Percentiles rank a stretch among this genome's conserved stretches.
Conservation (phyloP, 495 filamentous ascomycete genomes). For the Aspergillus wentii region DNA sequence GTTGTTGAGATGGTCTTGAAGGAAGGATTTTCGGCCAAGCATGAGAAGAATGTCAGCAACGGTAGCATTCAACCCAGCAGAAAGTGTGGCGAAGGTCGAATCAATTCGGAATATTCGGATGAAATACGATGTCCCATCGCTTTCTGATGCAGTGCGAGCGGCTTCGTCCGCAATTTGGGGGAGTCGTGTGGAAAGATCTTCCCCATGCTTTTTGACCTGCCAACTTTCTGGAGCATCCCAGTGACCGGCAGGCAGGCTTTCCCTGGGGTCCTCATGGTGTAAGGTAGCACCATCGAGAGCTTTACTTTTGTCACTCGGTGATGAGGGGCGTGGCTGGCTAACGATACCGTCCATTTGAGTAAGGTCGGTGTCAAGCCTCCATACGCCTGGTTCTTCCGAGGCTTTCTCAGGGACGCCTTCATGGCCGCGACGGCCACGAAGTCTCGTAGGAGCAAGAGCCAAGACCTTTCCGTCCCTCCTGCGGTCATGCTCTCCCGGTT, state of each 20-base stretch:
- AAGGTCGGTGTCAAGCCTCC: slow-evolving; percentile 78
- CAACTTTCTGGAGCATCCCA: slow-evolving; percentile 95
- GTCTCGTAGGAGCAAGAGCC: slow-evolving; percentile 27
- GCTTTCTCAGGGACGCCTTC: slow-evolving; percentile 31
- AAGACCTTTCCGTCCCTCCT: slow-evolving; percentile 39
- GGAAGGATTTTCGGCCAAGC: slow-evolving; percentile 84
- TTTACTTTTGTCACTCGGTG: slow-evolving; percentile 32
- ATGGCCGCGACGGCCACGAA: slow-evolving; percentile 50
- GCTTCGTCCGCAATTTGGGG: slow-evolving; percentile 54
- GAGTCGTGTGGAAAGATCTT: slow-evolving; percentile 57
- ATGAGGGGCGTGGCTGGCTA: slow-evolving; percentile 46
- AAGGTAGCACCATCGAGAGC: slow-evolving; percentile 49
- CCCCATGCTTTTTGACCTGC: slow-evolving; percentile 67
- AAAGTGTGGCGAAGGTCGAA: slow-evolving; percentile 88
- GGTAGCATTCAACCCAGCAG: slow-evolving; percentile 71
- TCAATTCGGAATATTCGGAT: slow-evolving; percentile 95
- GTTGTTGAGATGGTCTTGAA: slow-evolving; percentile 83
- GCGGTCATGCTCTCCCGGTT: slow-evolving; percentile 37
- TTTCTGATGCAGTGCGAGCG: slow-evolving; percentile 46
- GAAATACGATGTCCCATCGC: slow-evolving; percentile 69
- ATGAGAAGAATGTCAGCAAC: slow-evolving; percentile 78
- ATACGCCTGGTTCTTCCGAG: slow-evolving; percentile 41
- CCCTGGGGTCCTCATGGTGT: slow-evolving; percentile 32
- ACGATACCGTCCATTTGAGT: slow-evolving; percentile 81
- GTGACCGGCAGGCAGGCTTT: slow-evolving; percentile 28